phyloP scores from a whole-genome alignment of 2,329 filamentous ascomycete species.

The Aureobasidium lini region DNA sequence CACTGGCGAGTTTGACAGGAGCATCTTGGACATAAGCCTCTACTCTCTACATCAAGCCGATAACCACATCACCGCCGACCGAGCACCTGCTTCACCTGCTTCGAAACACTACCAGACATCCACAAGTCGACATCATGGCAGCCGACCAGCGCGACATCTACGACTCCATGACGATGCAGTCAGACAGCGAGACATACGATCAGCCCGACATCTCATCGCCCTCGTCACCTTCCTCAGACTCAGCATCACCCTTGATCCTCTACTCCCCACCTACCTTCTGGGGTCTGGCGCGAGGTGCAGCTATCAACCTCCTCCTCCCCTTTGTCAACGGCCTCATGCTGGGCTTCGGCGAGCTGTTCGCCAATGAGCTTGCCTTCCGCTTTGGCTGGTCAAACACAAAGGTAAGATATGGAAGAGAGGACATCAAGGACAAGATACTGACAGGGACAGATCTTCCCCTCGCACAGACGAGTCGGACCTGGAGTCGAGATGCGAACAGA shows the following conservation, averaged over 20 bases:
- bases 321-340: constrained; percentile 99
- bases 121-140: constrained; percentile 38
- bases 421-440: not conserved
- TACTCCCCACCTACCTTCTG: constrained; percentile 86
- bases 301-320: constrained; percentile 90
- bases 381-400: constrained; percentile 91
- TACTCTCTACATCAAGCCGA: not conserved
- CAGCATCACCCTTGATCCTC: constrained; percentile 64
- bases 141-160: constrained; percentile 50
- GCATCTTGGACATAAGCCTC: not conserved
- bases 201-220: constrained; percentile 52
- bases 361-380: constrained; percentile 88
- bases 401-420: constrained; percentile 46
- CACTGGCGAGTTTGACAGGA: too few relatives aligned
- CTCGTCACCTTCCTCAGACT: constrained; percentile 53
- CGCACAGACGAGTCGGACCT: constrained; percentile 63
- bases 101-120: not conserved
- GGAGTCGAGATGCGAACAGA: constrained; percentile 74
- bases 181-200: constrained; percentile 78
- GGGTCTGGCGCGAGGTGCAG: constrained; percentile 76
- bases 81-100: not conserved
- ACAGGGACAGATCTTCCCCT: constrained; percentile 46
- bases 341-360: constrained; percentile 93
- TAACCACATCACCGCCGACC: too few relatives aligned
- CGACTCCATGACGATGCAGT: constrained; percentile 69